phyloP scores from a whole-genome alignment of 2,329 filamentous ascomycete genomes.

The Colletotrichum chrysophilum region DNA sequence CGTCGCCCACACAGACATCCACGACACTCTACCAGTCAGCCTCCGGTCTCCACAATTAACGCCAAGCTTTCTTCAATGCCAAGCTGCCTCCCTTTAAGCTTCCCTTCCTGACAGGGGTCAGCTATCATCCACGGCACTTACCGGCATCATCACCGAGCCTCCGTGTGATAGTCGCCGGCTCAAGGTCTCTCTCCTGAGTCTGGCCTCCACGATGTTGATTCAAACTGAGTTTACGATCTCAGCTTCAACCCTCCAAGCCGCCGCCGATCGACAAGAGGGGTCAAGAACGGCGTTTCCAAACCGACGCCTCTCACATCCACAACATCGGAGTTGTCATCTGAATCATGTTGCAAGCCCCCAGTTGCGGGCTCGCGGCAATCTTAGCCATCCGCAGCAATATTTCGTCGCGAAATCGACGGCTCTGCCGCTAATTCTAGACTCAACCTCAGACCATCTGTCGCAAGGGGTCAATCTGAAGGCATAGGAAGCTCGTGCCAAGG shows the following conservation, averaged over 20 bases:
- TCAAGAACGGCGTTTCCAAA: background rate
- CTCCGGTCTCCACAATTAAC: background rate
- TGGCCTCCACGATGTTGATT: background rate
- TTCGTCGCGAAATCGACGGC: background rate
- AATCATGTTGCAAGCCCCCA: background rate
- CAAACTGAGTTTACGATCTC: conserved; percentile 7
- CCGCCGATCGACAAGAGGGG: background rate
- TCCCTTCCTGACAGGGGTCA: background rate
- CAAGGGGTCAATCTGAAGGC: background rate
- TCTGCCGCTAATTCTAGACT: background rate
- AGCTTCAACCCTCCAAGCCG: background rate
- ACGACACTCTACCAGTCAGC: background rate
- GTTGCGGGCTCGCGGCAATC: background rate
- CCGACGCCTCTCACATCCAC: background rate
- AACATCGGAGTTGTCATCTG: background rate
- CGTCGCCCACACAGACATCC: conserved; percentile 13
- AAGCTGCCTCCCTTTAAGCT: background rate
- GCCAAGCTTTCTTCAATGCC: conserved; percentile 14
- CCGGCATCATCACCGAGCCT: background rate
- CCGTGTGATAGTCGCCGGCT: background rate
- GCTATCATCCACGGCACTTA: background rate
- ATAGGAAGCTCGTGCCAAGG: background rate
- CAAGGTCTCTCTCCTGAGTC: background rate
- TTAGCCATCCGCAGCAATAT: background rate
- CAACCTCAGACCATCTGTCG: background rate